phyloP scores from a whole-genome alignment of 441 rosid species.

The Pelargonium citronellum region DNA sequence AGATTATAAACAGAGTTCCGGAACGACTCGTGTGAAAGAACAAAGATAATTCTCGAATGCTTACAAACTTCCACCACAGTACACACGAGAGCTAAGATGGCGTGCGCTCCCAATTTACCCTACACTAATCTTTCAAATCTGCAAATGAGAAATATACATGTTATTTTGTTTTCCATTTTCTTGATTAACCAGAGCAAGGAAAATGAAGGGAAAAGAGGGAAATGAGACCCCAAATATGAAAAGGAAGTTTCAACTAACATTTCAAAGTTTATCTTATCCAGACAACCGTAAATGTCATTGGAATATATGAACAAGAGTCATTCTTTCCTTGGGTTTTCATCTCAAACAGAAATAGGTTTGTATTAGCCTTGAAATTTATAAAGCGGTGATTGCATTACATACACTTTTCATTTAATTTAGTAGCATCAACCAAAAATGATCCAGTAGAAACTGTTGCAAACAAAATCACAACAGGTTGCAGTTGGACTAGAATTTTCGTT shows the following conservation, averaged over 20 bases:
- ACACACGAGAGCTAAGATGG: background rate
- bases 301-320: background rate
- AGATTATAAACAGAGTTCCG: too few relatives aligned
- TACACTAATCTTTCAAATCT: constrained; percentile 17
- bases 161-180: background rate
- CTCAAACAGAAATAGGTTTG: too few relatives aligned
- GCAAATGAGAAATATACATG: background rate
- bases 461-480: background rate
- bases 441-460: too few relatives aligned
- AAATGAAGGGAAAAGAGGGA: background rate
- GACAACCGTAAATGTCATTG: background rate
- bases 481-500: background rate
- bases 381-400: background rate
- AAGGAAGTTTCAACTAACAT: background rate
- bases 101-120: background rate
- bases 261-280: background rate
- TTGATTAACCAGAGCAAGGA: background rate
- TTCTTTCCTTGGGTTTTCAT: too few relatives aligned
- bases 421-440: too few relatives aligned
- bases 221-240: background rate
- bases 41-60: too few relatives aligned
- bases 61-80: background rate
- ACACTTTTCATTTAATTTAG: too few relatives aligned
- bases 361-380: background rate
- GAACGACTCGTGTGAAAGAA: too few relatives aligned